Percentiles rank a stretch among this genome's conserved stretches.
Evolutionary conservation across 23 red algal genomes (phyloP).

Genomic region (Agarophyton chilense): DNA sequence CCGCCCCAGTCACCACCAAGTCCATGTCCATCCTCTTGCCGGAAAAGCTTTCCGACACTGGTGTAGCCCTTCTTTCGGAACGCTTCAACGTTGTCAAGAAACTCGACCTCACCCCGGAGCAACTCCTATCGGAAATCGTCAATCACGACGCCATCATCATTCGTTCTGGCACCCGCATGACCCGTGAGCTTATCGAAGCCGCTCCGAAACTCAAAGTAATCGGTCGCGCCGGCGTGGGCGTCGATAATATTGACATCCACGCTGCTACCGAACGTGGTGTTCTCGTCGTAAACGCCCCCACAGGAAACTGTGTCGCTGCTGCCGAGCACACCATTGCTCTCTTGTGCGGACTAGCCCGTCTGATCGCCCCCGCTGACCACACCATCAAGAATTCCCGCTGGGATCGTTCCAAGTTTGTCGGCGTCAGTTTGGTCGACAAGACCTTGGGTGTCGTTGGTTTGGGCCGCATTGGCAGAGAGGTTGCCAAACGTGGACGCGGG

Average conservation of each 20-base stretch:
- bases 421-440: conserved; percentile 91
- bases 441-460: conserved; percentile 91
- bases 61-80: conserved; percentile 74
- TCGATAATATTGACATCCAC: conserved; percentile 98
- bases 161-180: conserved; percentile 92
- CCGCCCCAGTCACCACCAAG: conserved; percentile 9
- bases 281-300: conserved; percentile 98
- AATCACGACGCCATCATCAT: conserved; percentile 96
- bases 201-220: conserved; percentile 86
- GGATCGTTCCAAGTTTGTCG: conserved; percentile 84
- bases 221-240: conserved; percentile 97
- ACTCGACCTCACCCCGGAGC: conserved; percentile 84
- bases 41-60: conserved; percentile 92
- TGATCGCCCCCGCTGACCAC: conserved; percentile 84
- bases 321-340: conserved; percentile 98
- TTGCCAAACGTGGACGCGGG: conserved; percentile 79
- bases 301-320: conserved; percentile 98
- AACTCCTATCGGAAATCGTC: conserved; percentile 66
- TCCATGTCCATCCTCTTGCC: conserved; percentile 85
- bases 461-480: conserved; percentile 97
- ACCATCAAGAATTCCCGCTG: conserved; percentile 87
- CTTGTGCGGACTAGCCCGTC: conserved; percentile 70
- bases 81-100: conserved; percentile 76
- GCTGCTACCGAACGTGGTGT: conserved; percentile 96
- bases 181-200: conserved; percentile 85